Base-by-base conservation (phyloP, 805 yeast genomes). In the Starmerella gropengiesseri region DNA sequence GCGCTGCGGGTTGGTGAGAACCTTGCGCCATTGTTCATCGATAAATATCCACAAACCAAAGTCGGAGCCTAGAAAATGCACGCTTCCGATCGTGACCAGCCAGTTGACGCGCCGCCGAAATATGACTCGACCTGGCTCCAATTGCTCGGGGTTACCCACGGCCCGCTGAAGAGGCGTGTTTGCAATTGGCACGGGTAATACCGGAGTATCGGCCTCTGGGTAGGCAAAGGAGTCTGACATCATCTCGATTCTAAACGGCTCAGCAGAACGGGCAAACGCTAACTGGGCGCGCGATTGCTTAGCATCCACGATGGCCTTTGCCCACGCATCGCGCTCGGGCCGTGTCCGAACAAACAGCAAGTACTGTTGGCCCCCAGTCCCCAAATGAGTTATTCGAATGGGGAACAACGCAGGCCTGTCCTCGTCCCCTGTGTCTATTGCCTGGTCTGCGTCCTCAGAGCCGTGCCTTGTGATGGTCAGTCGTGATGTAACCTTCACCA, bases 211-310 rank as follows among this genome's bases (percentile, higher is more conserved):
- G 7, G 67, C 62, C 3, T 67, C 70, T n/a, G 75, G 80, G 57
- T 78, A 81, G 2, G 77, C 78, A 60, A 82, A 83, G 42, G 70
- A 66, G 51, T 77, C 80, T 6, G 79, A 65, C 6, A 83, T 55
- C 6, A 73, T 67, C 27, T 64, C 61, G 30, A 81, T 55, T 8
- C 64, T 55, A 55, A 78, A 78, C 0, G 83, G 79, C 45, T 73
- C 80, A 1, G 68, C 56, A 23, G 60, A 66, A 16, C 60, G 57
- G 11, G 64, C 55, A 27, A 52, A 57, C 12, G 58, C 58, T 3
- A 56, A 48, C 11, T 59, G 56, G 27, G 60, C 62, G 16, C 56
- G 58, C 40, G 62, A 63, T 28, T 64, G 63, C 40, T 64, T 66
- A 12, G 80, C 77, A 9, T 61, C 62, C 16, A 69, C 62, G 22